Evolutionary conservation across 768 basidiomycete species (phyloP), one percentile per base, ranked within the genome.

Genomic region (Lactarius quietus): DNA sequence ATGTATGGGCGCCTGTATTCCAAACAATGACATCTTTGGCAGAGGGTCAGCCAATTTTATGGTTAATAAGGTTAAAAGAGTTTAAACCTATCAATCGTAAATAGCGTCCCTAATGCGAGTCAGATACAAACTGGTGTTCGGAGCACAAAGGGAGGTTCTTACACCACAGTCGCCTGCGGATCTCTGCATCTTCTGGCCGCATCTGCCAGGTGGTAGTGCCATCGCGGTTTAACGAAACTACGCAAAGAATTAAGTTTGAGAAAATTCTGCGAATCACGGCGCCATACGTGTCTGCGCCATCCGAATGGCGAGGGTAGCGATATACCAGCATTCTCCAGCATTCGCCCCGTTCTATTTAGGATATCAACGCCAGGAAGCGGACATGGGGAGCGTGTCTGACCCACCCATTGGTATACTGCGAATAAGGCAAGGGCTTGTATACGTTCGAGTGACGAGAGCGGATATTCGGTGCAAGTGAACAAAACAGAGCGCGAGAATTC

Each of bases 181-280:
- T 35, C 62, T 72, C 71, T 10, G 71, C 71, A 18, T 70, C 71
- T 33, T 62, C 56, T n/a, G 71, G 66, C 41, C 58, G 59, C 66
- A 72, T 70, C n/a, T 53, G 53, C 71, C 71, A 72, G 6, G 62
- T 53, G 17, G 63, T 68, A 23, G 57, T 31, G 28, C 71, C 71
- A 26, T 72, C 71, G 28, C 71, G 71, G 48, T 72, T 62, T 69
- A 72, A 66, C 1, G 63, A 67, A 23, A 72, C 71, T 72, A 45
- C 26, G 1, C 4, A 41, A 14, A 14, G 29, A 1, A 9, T 33
- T 62, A 9, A 68, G 52, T 12, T 3, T 41, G 41, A 41, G n/a
- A 20, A 6, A 8, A 12, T 9, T 33, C 26, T 41, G 12, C 5
- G 20, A 26, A 43, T 64, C 23, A 66, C 18, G 33, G 23, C 36